These are phyloP conservation scores for Trichoderma orchidacearum DNA, from an alignment of 495 filamentous ascomycete species.

Conservation along the genomic window DNA sequence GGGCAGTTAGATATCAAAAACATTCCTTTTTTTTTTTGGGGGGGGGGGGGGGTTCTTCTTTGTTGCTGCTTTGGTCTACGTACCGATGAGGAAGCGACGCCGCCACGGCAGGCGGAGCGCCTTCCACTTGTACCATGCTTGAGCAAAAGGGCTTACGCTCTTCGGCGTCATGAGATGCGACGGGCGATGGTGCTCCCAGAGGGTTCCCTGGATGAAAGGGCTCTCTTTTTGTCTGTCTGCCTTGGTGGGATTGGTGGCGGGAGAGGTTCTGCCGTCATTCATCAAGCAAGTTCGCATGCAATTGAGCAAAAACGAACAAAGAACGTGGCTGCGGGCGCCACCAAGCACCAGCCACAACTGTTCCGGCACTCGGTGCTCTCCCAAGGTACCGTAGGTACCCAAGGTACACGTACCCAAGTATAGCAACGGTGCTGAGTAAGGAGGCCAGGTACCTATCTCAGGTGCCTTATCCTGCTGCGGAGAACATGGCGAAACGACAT, in stretches of 20 bases:
- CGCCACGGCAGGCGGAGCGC: slow-evolving; percentile 75
- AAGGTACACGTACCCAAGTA: too few relatives aligned
- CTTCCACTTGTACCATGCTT: slow-evolving; percentile 77
- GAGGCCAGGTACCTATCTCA: too few relatives aligned
- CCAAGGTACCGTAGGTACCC: too few relatives aligned
- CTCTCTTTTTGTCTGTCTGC: too few relatives aligned
- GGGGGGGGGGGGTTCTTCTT: too few relatives aligned
- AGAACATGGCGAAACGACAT: too few relatives aligned
- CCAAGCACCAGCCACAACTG: background rate
- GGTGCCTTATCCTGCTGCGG: too few relatives aligned
- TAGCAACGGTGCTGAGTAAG: too few relatives aligned
- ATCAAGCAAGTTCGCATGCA: background rate
- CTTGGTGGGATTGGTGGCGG: background rate
- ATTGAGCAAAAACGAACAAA: background rate
- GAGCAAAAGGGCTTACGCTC: slow-evolving; percentile 22
- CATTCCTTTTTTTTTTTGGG: too few relatives aligned
- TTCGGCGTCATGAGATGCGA: slow-evolving; percentile 4
- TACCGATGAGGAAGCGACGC: slow-evolving; percentile 65
- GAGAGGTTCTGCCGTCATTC: background rate
- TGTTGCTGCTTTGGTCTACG: too few relatives aligned
- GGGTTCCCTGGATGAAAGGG: too few relatives aligned
- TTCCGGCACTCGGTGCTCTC: background rate
- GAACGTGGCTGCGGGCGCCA: background rate
- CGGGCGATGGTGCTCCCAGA: background rate
- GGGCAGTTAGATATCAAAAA: too few relatives aligned